A percentile compares a stretch with the other conserved stretches of the same genome.
Evolutionary conservation across 768 basidiomycete species (phyloP).

Genomic region (Leccinum boreale): DNA sequence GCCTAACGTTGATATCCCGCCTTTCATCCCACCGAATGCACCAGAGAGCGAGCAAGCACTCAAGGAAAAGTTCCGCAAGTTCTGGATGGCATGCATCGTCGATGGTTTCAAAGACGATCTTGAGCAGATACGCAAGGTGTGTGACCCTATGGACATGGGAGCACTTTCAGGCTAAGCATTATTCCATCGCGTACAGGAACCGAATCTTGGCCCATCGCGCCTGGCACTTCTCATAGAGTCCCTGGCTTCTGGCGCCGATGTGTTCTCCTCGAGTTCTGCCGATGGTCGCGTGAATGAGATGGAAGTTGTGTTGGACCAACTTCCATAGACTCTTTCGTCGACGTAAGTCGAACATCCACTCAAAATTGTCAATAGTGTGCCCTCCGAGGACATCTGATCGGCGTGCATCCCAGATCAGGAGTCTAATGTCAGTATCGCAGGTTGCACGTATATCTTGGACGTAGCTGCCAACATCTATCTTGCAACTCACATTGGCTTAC

Average conservation of each 20-base stretch:
- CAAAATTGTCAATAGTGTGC: background rate
- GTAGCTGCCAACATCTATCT: background rate
- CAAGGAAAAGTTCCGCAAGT: conserved; percentile 70
- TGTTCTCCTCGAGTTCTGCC: conserved; percentile 49
- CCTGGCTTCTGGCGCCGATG: conserved; percentile 72
- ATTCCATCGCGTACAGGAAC: conserved; percentile 42
- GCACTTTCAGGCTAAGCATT: background rate
- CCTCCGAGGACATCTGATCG: background rate
- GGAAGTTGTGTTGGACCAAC: conserved; percentile 60
- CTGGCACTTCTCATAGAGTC: conserved; percentile 79
- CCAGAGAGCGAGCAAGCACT: conserved; percentile 48
- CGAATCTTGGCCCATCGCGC: conserved; percentile 63
- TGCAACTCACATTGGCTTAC: too few relatives aligned
- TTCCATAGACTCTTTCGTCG: conserved; percentile 3
- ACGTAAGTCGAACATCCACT: background rate
- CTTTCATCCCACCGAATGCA: conserved; percentile 49
- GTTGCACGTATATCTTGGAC: background rate
- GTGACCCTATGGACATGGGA: conserved; percentile 5
- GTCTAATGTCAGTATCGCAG: background rate
- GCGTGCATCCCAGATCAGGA: background rate
- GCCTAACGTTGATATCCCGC: conserved; percentile 39
- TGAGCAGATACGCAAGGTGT: conserved; percentile 78
- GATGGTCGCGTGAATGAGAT: conserved; percentile 56
- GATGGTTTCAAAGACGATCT: conserved; percentile 83
- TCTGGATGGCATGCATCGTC: conserved; percentile 83